phyloP scores from a whole-genome alignment of 768 basidiomycete genomes.

The Lentinus brumalis region DNA sequence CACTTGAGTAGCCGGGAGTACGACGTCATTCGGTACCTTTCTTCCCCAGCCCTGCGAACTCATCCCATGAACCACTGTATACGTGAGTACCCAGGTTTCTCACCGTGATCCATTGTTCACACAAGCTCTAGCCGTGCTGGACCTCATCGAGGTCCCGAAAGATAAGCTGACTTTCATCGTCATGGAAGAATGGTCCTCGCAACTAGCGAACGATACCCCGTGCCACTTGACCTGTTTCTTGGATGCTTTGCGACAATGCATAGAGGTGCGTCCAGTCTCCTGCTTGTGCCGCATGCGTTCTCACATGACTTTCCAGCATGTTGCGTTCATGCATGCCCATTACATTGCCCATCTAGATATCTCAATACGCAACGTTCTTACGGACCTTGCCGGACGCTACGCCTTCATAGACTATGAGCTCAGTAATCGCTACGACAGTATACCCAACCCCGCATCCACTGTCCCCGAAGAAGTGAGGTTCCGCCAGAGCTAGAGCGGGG shows the following conservation, averaged over 20 bases:
- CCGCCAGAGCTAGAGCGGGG: slow-evolving; percentile 69
- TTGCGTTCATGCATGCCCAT: slow-evolving; percentile 69
- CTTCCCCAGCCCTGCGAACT: slow-evolving; percentile 49
- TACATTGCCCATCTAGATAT: slow-evolving; percentile 73
- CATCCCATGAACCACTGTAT: slow-evolving; percentile 78
- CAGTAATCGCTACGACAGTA: slow-evolving; percentile 54
- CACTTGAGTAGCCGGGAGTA: slow-evolving; percentile 64
- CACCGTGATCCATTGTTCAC: slow-evolving; percentile 1
- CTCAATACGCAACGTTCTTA: slow-evolving; percentile 67
- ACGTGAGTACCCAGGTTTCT: slow-evolving; percentile 42
- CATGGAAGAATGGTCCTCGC: slow-evolving; percentile 80
- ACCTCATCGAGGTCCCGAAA: slow-evolving; percentile 54
- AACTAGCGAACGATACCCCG: slow-evolving; percentile 53
- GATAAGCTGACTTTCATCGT: slow-evolving; percentile 68
- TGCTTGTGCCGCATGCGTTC: neutral
- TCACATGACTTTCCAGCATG: slow-evolving; percentile 47
- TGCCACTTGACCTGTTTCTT: slow-evolving; percentile 57
- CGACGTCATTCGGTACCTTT: slow-evolving; percentile 57
- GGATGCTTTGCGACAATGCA: slow-evolving; percentile 60
- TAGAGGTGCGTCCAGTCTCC: slow-evolving; percentile 52
- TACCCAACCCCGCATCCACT: slow-evolving; percentile 38
- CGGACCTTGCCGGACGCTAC: slow-evolving; percentile 63
- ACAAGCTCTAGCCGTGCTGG: slow-evolving; percentile 56
- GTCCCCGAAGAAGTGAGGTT: slow-evolving; percentile 61
- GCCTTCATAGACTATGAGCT: slow-evolving; percentile 77